Evolutionary conservation across 345 rosid genomes (phyloP).

Genomic region (Noccaea caerulescens): DNA sequence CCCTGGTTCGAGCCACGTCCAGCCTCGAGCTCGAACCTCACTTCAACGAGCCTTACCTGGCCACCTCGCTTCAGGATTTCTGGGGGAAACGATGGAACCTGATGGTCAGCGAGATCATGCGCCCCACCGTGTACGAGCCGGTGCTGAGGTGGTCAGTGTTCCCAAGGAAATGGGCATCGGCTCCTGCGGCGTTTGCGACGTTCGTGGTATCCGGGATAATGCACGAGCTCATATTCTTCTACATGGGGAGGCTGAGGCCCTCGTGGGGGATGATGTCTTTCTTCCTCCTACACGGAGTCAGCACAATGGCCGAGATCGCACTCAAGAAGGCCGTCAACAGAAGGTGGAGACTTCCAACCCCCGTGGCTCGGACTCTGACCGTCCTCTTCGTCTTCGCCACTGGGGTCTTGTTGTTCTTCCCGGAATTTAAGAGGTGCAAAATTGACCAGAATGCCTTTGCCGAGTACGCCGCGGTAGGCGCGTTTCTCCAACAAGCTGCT

Average conservation of each 20-base stretch:
- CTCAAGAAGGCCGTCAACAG: constrained; percentile 10
- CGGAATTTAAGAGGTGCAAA: constrained; percentile 9
- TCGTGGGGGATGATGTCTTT: constrained; percentile 19
- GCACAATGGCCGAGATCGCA: constrained; percentile 9
- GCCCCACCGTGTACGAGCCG: constrained; percentile 12
- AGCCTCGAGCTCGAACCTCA: constrained; percentile 10
- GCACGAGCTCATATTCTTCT: constrained; percentile 19
- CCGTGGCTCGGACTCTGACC: background rate
- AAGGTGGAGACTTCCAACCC: constrained; percentile 8
- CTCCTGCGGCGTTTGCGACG: background rate
- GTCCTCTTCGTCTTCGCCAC: background rate
- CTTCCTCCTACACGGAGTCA: constrained; percentile 16
- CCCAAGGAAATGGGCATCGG: constrained; percentile 9
- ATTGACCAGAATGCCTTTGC: constrained; percentile 9
- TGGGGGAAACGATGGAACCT: constrained; percentile 18
- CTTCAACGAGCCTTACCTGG: constrained; percentile 14
- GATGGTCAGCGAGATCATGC: constrained; percentile 20
- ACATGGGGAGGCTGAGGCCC: constrained; percentile 16
- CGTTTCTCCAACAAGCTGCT: background rate
- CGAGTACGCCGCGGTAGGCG: background rate
- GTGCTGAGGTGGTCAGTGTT: background rate
- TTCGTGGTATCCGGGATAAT: constrained; percentile 9
- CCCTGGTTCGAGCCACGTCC: constrained; percentile 3
- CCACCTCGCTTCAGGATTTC: constrained; percentile 19
- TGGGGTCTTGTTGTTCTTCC: background rate